phyloP scores from a whole-genome alignment of 1,284 basidiomycete species.

The Coriolopsis trogii region DNA sequence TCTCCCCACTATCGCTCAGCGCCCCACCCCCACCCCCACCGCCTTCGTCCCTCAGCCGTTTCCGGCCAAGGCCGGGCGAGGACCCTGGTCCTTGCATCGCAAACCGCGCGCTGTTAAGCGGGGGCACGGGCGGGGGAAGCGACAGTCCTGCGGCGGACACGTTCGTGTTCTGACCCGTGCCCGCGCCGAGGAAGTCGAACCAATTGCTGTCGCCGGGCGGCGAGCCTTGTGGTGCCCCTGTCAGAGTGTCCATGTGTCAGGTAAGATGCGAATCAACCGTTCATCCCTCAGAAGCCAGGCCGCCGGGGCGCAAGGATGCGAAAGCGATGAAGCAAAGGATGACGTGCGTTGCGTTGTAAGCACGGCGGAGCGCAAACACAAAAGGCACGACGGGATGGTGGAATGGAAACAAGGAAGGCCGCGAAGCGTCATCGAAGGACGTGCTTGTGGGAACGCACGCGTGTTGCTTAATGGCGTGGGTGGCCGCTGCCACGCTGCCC shows the following conservation, averaged over 20 bases:
- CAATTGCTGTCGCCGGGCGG: slow-evolving; percentile 21
- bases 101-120: slow-evolving; percentile 28
- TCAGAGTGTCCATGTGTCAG: neutral
- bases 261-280: neutral
- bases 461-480: too few relatives aligned
- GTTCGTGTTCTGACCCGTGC: slow-evolving; percentile 1
- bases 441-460: too few relatives aligned
- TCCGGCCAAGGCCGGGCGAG: slow-evolving; percentile 25
- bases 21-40: slow-evolving; percentile 6
- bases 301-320: neutral
- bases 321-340: too few relatives aligned
- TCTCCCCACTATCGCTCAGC: slow-evolving; percentile 16
- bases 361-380: too few relatives aligned
- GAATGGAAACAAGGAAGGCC: too few relatives aligned
- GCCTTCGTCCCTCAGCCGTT: slow-evolving; percentile 27
- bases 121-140: slow-evolving; percentile 24
- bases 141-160: slow-evolving; percentile 5
- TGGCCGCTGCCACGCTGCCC: too few relatives aligned
- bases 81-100: too few relatives aligned
- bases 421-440: too few relatives aligned
- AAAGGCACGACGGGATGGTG: too few relatives aligned
- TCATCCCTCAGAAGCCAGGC: neutral
- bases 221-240: slow-evolving; percentile 12
- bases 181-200: slow-evolving; percentile 31
- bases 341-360: too few relatives aligned